phyloP scores from a whole-genome alignment of 306 rosid genomes.

The Glycine soja region DNA sequence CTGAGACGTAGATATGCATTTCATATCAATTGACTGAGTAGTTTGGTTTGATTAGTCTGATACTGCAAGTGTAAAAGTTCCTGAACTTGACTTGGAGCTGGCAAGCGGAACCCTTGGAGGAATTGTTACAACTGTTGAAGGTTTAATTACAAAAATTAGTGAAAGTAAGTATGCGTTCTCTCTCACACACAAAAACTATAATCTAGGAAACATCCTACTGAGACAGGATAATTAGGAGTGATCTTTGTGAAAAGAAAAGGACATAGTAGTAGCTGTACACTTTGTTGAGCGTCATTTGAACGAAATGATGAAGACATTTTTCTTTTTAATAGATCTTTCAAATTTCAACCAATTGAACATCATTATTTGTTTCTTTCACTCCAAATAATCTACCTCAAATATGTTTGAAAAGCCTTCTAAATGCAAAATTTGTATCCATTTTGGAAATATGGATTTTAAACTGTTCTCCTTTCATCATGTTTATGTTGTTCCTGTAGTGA shows the following conservation, averaged over 20 bases:
- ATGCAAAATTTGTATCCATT: not conserved
- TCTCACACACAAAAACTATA: not conserved
- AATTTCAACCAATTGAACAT: slow-evolving; percentile 7
- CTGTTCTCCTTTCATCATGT: slow-evolving; percentile 6
- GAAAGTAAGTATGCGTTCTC: slow-evolving; percentile 54
- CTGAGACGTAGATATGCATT: not conserved
- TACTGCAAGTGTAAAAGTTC: slow-evolving; percentile 60
- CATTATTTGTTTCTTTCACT: not conserved
- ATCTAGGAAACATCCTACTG: not conserved
- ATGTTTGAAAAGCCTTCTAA: slow-evolving; percentile 15
- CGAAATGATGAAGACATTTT: not conserved
- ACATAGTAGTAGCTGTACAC: slow-evolving; percentile 24
- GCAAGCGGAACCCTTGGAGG: slow-evolving; percentile 63
- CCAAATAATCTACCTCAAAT: slow-evolving; percentile 19
- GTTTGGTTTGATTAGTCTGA: slow-evolving; percentile 54
- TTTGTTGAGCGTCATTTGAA: slow-evolving; percentile 33
- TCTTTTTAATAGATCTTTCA: not conserved
- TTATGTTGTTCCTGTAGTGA: slow-evolving; percentile 27
- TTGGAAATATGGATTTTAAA: not conserved
- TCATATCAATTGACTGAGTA: slow-evolving; percentile 11
- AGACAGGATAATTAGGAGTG: not conserved
- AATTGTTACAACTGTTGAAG: slow-evolving; percentile 79
- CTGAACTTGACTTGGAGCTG: slow-evolving; percentile 91
- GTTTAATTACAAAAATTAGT: slow-evolving; percentile 62
- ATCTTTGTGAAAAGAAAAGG: slow-evolving; percentile 21